Conservation (phyloP, 768 basidiomycete genomes). For the Auriscalpium microsporum region DNA sequence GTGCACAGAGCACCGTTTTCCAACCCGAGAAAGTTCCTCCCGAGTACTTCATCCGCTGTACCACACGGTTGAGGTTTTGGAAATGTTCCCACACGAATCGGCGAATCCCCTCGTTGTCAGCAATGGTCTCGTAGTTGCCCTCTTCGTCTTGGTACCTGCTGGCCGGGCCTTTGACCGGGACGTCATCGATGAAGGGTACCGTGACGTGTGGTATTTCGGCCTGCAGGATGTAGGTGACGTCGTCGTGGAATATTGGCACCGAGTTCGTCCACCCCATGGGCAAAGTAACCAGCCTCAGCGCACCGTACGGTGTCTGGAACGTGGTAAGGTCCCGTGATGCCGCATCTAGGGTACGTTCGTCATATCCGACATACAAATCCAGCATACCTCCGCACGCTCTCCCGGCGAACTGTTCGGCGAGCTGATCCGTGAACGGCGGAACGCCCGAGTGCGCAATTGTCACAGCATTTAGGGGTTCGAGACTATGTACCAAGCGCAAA, state of each 20-base stretch:
- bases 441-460: constrained; percentile 15
- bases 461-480: constrained; percentile 19
- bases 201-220: constrained; percentile 32
- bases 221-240: constrained; percentile 29
- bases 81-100: constrained; percentile 35
- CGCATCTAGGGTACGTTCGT: constrained; percentile 24
- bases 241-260: constrained; percentile 31
- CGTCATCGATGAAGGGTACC: constrained; percentile 32
- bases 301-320: constrained; percentile 32
- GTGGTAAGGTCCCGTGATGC: constrained; percentile 31
- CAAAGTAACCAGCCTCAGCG: constrained; percentile 22
- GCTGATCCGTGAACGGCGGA: constrained; percentile 14
- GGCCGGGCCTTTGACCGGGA: constrained; percentile 25
- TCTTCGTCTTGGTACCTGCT: constrained; percentile 22
- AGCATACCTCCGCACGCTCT: constrained; percentile 13
- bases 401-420: constrained; percentile 18
- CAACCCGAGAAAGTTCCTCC: constrained; percentile 30
- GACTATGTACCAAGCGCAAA: constrained; percentile 16
- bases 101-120: constrained; percentile 27
- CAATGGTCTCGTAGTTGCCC: constrained; percentile 28
- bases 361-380: constrained; percentile 26
- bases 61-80: constrained; percentile 26
- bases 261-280: constrained; percentile 38
- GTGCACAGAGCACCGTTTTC: constrained; percentile 26
- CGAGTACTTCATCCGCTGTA: constrained; percentile 28